phyloP scores from a whole-genome alignment of 108 stramenopile genomes.

The Nannochloropsis salina region DNA sequence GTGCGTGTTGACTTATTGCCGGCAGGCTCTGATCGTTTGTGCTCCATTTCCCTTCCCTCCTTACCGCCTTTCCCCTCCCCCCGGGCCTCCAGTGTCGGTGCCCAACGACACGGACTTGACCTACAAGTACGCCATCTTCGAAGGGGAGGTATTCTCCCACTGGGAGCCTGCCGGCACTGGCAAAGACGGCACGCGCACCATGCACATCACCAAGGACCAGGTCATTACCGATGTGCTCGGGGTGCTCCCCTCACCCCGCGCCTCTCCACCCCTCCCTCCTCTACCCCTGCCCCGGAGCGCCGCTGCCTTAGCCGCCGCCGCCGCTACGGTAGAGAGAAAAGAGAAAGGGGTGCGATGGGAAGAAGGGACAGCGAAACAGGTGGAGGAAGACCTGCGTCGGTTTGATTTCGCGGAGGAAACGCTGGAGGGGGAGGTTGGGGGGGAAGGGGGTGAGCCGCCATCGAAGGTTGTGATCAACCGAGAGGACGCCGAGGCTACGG shows the following conservation, averaged over 20 bases:
- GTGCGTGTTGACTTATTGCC: too few relatives aligned
- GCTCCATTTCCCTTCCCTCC: not conserved
- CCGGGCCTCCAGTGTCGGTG: not conserved
- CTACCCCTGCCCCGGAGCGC: not conserved
- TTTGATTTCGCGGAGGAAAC: not conserved
- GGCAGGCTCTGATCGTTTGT: too few relatives aligned
- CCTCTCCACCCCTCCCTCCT: not conserved
- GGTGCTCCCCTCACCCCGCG: not conserved
- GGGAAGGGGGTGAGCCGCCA: not conserved
- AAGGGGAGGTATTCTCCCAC: conserved; percentile 15
- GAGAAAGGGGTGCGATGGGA: not conserved
- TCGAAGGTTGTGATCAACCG: not conserved
- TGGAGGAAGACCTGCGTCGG: not conserved
- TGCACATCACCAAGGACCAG: not conserved
- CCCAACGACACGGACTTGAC: not conserved
- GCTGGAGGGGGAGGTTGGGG: not conserved
- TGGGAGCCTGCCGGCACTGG: conserved; percentile 7
- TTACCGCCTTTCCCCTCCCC: not conserved
- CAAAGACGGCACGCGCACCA: not conserved
- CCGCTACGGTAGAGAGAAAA: not conserved
- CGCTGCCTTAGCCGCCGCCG: not conserved
- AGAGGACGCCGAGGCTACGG: not conserved
- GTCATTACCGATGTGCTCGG: not conserved
- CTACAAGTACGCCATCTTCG: conserved; percentile 16
- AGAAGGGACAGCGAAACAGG: not conserved